Conservation (phyloP, 768 basidiomycete species). For the Leccinum uliginosum region DNA sequence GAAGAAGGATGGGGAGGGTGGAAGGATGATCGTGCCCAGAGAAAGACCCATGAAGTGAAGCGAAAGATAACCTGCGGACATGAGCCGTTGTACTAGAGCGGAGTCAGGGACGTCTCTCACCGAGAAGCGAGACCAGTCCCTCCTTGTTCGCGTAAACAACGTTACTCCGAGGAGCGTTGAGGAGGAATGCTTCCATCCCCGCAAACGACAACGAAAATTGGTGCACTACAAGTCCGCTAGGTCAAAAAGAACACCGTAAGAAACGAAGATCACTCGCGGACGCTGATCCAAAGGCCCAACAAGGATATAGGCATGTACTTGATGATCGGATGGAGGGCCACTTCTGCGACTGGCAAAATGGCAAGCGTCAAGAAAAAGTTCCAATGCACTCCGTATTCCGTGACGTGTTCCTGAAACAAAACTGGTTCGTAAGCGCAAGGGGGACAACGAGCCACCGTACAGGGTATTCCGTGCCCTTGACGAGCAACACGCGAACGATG, state of each 20-base stretch:
- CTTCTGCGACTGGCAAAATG: conserved; percentile 68
- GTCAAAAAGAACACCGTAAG: not conserved
- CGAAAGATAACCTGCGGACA: conserved; percentile 71
- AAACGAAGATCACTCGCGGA: conserved; percentile 39
- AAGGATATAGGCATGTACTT: conserved; percentile 51
- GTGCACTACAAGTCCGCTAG: conserved; percentile 49
- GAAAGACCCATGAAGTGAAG: conserved; percentile 86
- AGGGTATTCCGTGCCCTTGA: conserved; percentile 93
- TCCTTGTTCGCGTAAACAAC: conserved; percentile 86
- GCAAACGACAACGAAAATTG: conserved; percentile 56
- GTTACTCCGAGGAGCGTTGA: conserved; percentile 57
- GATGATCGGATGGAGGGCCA: conserved; percentile 65
- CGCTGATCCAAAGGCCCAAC: conserved; percentile 57
- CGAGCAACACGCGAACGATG: conserved; percentile 70
- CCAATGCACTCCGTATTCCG: conserved; percentile 97
- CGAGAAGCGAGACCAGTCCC: conserved; percentile 76
- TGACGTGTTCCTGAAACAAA: conserved; percentile 74
- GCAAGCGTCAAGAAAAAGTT: conserved; percentile 97
- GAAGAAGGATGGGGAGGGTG: conserved; percentile 72
- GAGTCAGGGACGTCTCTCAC: conserved; percentile 32
- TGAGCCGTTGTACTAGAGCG: conserved; percentile 1
- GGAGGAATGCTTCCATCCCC: conserved; percentile 58
- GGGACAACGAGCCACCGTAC: conserved; percentile 38
- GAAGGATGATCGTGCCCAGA: conserved; percentile 74
- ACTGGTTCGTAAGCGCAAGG: not conserved